phyloP scores from a whole-genome alignment of 108 stramenopile species.

The Pseudonitzschia multiseries region DNA sequence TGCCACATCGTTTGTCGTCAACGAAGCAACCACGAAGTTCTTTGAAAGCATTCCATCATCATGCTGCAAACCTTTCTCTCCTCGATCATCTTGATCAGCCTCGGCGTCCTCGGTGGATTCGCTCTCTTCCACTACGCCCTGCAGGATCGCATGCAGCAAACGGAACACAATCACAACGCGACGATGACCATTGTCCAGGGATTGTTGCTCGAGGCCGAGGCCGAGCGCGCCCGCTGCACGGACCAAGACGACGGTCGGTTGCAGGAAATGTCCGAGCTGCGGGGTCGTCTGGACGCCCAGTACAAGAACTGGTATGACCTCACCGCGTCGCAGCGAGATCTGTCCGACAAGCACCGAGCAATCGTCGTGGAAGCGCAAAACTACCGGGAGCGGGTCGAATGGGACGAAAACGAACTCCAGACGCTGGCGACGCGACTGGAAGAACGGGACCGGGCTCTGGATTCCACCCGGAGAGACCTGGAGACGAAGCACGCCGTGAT shows the following conservation, averaged over 20 bases:
- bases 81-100: background rate
- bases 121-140: slow-evolving; percentile 5
- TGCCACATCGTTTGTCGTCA: too few species aligned
- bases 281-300: slow-evolving; percentile 11
- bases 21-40: too few species aligned
- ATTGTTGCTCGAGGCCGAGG: background rate
- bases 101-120: slow-evolving; percentile 10
- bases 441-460: background rate
- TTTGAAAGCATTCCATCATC: too few species aligned
- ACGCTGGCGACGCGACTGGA: background rate
- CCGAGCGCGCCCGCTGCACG: background rate
- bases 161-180: background rate
- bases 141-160: background rate
- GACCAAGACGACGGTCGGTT: background rate
- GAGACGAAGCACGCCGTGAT: background rate
- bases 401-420: background rate
- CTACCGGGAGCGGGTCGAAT: background rate
- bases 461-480: background rate
- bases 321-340: background rate
- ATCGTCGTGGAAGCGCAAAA: background rate
- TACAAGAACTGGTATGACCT: slow-evolving; percentile 14
- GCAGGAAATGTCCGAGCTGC: slow-evolving; percentile 10
- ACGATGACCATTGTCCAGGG: background rate
- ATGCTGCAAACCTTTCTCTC: background rate
- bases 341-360: background rate